Percentiles rank a stretch among this genome's conserved stretches.
Evolutionary conservation across 2,329 filamentous ascomycete species (phyloP).

Genomic region (Botryotinia narcissicola): DNA sequence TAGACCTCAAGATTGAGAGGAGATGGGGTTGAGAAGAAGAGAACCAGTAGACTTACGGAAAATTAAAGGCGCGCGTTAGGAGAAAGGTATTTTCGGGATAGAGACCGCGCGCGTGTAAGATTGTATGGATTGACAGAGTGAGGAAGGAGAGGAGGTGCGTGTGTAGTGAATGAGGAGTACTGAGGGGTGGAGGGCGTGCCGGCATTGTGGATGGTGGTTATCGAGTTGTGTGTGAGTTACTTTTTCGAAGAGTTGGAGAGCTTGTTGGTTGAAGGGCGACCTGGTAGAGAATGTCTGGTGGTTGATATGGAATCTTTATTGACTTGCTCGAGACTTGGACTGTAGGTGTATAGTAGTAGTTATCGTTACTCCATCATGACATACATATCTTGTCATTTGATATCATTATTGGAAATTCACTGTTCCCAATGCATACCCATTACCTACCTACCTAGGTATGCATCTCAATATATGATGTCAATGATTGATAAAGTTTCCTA

Average conservation of each 20-base stretch:
- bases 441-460: too few species aligned
- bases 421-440: not conserved
- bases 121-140: slow-evolving; percentile 66
- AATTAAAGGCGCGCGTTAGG: slow-evolving; percentile 65
- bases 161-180: slow-evolving; percentile 44
- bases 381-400: not conserved
- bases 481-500: not conserved
- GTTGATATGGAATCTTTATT: not conserved
- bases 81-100: slow-evolving; percentile 67
- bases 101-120: slow-evolving; percentile 64
- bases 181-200: slow-evolving; percentile 16
- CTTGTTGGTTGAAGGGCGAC: not conserved
- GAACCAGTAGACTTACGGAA: slow-evolving; percentile 41
- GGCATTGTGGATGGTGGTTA: slow-evolving; percentile 17
- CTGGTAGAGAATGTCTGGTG: not conserved
- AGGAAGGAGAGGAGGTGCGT: slow-evolving; percentile 63
- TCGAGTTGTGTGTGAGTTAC: not conserved
- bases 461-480: not conserved
- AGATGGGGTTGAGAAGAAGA: not conserved
- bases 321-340: not conserved
- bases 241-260: not conserved
- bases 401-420: not conserved
- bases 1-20: not conserved
- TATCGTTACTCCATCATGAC: not conserved
- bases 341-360: not conserved